Base-by-base conservation (phyloP, 768 basidiomycete species). In the Auriscalpium vulgare region DNA sequence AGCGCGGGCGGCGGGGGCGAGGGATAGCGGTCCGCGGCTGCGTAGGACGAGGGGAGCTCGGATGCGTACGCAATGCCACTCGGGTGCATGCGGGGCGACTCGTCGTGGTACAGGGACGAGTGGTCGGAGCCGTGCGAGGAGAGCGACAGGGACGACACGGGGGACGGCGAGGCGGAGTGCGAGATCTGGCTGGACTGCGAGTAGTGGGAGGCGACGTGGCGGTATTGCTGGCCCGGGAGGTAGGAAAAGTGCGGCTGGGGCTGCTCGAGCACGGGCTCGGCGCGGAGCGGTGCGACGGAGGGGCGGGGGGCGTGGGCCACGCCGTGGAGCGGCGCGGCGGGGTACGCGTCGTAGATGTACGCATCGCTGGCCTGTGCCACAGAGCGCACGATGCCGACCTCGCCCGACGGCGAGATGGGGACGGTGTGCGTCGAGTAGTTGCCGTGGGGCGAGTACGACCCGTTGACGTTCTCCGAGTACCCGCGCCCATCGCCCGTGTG, bases 111-210 rank as follows among this genome's bases (percentile, higher is more conserved):
- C 19, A 52, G 47, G 2, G 54, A 50, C 37, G 61, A 57, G 21
- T 62, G 48, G 10, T 47, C 61, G 37, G 61, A 60, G 50, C 50
- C 47, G n/a, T 59, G 60, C 9, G 60, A 56, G 14, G 61, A 62
- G 16, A 53, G 16, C n/a, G 61, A 60, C 5, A 60, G 35, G 21
- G 58, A 56, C 17, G 61, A 60, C 6, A 62, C 61, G 16, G 61
- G 61, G n/a, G 61, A 62, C 29, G 61, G 61, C 5, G 55, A 60
- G 19, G 56, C 43, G 37, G 58, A 50, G 8, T 56, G 50, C 3
- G 59, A 54, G 29, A 50, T 34, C n/a, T 43, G 54, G n/a, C 51
- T 36, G 36, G 16, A 19, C 46, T 52, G 36, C 40, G 9, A 48
- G 50, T 48, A 44, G 38, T 53, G 44, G 53, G 38, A 13, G 47